Evolutionary conservation across 495 filamentous ascomycete species (phyloP).

Genomic region (Talaromyces wortmannii): DNA sequence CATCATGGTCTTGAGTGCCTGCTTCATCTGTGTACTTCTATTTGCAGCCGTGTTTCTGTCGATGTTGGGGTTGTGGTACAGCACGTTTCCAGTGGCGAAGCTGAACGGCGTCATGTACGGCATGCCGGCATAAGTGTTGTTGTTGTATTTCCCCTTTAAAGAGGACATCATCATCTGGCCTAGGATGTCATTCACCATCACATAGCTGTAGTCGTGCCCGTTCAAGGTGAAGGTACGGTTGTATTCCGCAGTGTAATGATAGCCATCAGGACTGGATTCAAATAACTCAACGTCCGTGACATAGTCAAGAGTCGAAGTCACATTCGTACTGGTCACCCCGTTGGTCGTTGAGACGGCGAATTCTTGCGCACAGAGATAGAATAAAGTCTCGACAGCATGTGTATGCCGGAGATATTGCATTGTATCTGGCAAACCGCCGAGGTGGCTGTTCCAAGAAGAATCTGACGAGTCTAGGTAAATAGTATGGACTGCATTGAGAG

Average conservation of each 20-base stretch:
- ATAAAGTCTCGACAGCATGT: constrained; percentile 1
- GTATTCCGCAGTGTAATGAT: neutral
- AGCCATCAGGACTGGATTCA: neutral
- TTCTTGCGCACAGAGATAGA: neutral
- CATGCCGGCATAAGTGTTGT: neutral
- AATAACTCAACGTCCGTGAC: neutral
- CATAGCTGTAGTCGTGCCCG: neutral
- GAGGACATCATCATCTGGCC: neutral
- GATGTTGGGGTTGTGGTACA: neutral
- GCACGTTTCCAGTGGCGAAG: neutral
- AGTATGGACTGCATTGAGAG: neutral
- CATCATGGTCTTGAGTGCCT: neutral
- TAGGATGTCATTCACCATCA: neutral
- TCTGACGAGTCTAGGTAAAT: neutral
- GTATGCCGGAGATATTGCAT: neutral
- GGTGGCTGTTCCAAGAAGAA: neutral
- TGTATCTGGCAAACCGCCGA: neutral
- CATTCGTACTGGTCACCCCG: neutral
- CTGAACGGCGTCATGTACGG: neutral
- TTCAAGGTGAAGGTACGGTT: neutral
- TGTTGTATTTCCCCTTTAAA: neutral
- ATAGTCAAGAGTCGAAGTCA: neutral
- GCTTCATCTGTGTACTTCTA: neutral
- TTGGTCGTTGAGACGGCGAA: neutral
- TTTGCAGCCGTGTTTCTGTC: neutral